Percentiles rank a stretch among this genome's conserved stretches.
Evolutionary conservation across 1,139 yeast species (phyloP).

Genomic region (Blastobotrys apis): DNA sequence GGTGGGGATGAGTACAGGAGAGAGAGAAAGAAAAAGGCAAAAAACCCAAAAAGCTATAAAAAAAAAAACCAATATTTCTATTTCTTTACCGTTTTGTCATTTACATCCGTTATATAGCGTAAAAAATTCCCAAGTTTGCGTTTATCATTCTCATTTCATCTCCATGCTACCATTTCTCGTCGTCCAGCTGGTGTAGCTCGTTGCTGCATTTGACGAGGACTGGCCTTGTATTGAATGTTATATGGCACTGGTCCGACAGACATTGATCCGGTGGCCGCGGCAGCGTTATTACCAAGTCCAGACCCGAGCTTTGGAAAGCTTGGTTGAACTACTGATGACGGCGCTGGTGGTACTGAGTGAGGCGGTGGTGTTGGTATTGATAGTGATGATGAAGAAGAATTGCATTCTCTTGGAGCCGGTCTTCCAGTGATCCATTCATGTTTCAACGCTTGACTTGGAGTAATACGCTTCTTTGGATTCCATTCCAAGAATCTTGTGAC

Average conservation of each 20-base stretch:
- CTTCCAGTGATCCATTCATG: constrained; percentile 40
- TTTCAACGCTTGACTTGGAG: constrained; percentile 43
- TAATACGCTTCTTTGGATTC: constrained; percentile 50
- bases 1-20: neutral
- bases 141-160: too few species aligned
- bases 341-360: neutral
- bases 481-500: constrained; percentile 43
- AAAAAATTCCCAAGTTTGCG: too few species aligned
- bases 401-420: constrained; percentile 6
- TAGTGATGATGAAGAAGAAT: neutral
- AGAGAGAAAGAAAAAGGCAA: neutral
- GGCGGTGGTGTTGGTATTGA: constrained; percentile 2
- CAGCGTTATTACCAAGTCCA: too few species aligned
- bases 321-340: neutral
- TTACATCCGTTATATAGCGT: too few species aligned
- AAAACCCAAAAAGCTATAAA: neutral
- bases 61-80: neutral
- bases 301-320: too few species aligned
- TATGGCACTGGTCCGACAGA: neutral
- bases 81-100: too few species aligned
- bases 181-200: constrained; percentile 16
- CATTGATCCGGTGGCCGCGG: neutral
- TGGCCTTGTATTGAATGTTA: constrained; percentile 11
- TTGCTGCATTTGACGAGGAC: constrained; percentile 21
- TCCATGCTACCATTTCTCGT: too few species aligned